Conservation (phyloP, 23 red algal species). For the Gracilaria gracilis region DNA sequence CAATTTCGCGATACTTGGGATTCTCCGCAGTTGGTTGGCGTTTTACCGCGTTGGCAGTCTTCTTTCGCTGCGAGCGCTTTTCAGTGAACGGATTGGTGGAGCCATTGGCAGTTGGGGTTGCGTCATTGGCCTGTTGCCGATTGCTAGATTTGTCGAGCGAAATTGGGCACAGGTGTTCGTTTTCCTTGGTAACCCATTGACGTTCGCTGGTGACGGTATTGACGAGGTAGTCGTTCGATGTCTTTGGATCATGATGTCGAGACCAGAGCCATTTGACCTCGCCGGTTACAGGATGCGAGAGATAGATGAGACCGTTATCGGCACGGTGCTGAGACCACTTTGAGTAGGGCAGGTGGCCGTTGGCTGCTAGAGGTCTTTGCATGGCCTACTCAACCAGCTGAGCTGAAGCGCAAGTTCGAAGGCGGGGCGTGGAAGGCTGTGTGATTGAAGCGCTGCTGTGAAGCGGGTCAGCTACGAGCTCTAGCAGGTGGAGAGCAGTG, state of each 20-base stretch:
- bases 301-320: constrained; percentile 71
- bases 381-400: constrained; percentile 8
- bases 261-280: constrained; percentile 79
- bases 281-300: constrained; percentile 61
- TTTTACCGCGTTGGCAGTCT: neutral
- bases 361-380: neutral
- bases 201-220: constrained; percentile 71
- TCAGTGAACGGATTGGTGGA: constrained; percentile 29
- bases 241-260: constrained; percentile 56
- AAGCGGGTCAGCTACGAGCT: too few species aligned
- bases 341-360: constrained; percentile 50
- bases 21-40: neutral
- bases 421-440: neutral
- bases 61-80: neutral
- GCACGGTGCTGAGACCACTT: constrained; percentile 76
- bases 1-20: constrained; percentile 31
- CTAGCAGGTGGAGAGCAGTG: neutral
- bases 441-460: neutral
- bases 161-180: constrained; percentile 66
- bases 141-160: constrained; percentile 4
- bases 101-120: neutral
- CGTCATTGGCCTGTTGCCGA: neutral
- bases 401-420: neutral
- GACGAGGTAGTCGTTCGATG: constrained; percentile 73
- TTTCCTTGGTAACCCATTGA: constrained; percentile 63